phyloP scores from a whole-genome alignment of 2,329 filamentous ascomycete species.

The Graphilbum fragrans region DNA sequence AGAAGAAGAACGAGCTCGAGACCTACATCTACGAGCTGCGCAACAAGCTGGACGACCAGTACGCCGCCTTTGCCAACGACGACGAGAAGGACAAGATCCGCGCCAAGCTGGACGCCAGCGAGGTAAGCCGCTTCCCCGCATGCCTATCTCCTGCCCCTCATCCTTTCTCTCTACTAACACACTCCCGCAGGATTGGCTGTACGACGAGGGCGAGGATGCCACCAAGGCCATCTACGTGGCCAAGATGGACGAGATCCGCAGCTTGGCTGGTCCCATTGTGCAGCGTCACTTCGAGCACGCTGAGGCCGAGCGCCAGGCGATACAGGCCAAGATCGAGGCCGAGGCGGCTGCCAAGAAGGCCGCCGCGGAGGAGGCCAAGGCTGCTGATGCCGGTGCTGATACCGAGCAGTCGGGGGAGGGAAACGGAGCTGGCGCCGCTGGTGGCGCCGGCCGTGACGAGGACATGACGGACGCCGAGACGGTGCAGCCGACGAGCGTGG shows the following conservation, averaged over 20 bases:
- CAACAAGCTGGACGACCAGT: constrained; percentile 88
- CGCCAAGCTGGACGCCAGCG: constrained; percentile 67
- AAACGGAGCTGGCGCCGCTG: neutral
- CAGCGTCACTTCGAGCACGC: constrained; percentile 94
- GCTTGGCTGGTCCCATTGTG: constrained; percentile 79
- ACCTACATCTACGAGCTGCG: constrained; percentile 94
- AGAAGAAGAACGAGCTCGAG: constrained; percentile 99
- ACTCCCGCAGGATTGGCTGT: constrained; percentile 78
- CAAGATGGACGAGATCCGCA: constrained; percentile 93
- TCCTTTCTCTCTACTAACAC: neutral
- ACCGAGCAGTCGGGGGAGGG: neutral
- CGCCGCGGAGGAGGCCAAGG: constrained; percentile 26
- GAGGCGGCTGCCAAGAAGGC: constrained; percentile 67
- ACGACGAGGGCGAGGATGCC: constrained; percentile 91
- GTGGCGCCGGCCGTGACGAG: constrained; percentile 32
- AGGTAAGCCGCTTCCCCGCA: constrained; percentile 51
- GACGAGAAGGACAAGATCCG: constrained; percentile 49
- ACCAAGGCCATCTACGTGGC: constrained; percentile 86
- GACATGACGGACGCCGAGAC: constrained; percentile 53
- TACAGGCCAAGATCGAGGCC: constrained; percentile 66
- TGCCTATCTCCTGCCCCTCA: constrained; percentile 7
- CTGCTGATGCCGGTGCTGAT: constrained; percentile 5
- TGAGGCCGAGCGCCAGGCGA: constrained; percentile 70
- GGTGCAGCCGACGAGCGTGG: constrained; percentile 7
- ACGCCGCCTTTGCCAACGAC: constrained; percentile 37